These are phyloP conservation scores for Xylaria intraflava DNA, from an alignment of 495 filamentous ascomycete genomes.

Conservation along the genomic window DNA sequence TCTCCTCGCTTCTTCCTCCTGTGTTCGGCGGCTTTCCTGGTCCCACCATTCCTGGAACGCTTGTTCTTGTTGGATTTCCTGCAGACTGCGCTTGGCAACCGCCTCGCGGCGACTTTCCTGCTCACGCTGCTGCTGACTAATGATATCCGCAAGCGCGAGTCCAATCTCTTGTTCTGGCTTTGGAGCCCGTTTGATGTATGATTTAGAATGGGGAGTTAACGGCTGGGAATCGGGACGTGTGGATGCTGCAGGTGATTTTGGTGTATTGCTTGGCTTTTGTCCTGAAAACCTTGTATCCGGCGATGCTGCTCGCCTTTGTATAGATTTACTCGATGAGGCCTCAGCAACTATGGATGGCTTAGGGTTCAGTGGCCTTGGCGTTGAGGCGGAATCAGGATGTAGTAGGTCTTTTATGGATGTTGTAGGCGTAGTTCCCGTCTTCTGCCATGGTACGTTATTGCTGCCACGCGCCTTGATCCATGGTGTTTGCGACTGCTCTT, in stretches of 20 bases:
- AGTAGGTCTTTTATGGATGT: slow-evolving; percentile 26
- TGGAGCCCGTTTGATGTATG: slow-evolving; percentile 37
- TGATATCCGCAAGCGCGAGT: slow-evolving; percentile 78
- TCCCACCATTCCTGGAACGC: slow-evolving; percentile 99
- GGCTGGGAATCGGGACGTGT: slow-evolving; percentile 15
- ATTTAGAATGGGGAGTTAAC: slow-evolving; percentile 45
- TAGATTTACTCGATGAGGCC: slow-evolving; percentile 18
- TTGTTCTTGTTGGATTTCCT: slow-evolving; percentile 94
- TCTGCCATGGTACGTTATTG: slow-evolving; percentile 67
- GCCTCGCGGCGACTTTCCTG: slow-evolving; percentile 78
- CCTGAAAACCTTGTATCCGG: slow-evolving; percentile 51
- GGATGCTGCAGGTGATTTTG: slow-evolving; percentile 12
- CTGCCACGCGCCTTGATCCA: slow-evolving; percentile 34
- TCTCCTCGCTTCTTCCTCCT: slow-evolving; percentile 55
- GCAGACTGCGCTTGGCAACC: slow-evolving; percentile 73
- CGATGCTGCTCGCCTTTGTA: slow-evolving; percentile 42
- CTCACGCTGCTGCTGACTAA: slow-evolving; percentile 76
- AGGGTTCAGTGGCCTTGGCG: slow-evolving; percentile 38
- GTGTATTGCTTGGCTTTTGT: slow-evolving; percentile 25
- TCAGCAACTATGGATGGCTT: slow-evolving; percentile 35
- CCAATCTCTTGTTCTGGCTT: slow-evolving; percentile 54
- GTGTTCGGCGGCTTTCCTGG: slow-evolving; percentile 65
- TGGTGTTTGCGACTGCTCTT: slow-evolving; percentile 29
- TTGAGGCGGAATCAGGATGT: slow-evolving; percentile 35
- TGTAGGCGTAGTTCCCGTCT: slow-evolving; percentile 31